Conservation (phyloP, 441 rosid genomes). For the Syzygium syzygioides region DNA sequence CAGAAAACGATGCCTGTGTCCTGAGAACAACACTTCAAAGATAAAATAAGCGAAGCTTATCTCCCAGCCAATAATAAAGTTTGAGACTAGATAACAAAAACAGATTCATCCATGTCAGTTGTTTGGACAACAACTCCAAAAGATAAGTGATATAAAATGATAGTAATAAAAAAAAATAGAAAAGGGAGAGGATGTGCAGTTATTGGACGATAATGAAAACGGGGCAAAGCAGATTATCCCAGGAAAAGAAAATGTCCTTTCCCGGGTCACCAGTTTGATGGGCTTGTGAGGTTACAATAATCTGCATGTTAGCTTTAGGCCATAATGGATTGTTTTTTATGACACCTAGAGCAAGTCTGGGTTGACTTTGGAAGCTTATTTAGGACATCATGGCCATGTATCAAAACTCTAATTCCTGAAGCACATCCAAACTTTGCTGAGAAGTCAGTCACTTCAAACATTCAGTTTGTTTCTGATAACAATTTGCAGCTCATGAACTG, state of each 20-base stretch:
- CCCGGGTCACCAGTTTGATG: neutral
- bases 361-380: neutral
- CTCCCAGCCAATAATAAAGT: neutral
- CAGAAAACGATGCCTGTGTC: slow-evolving; percentile 5
- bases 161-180: neutral
- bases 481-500: neutral
- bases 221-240: neutral
- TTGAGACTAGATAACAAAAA: neutral
- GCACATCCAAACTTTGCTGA: neutral
- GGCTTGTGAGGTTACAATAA: neutral
- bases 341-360: neutral
- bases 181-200: neutral
- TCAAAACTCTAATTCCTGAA: neutral
- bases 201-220: neutral
- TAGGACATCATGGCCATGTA: neutral
- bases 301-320: neutral
- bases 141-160: neutral
- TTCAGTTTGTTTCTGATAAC: neutral
- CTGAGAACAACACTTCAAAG: slow-evolving; percentile 8
- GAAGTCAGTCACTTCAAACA: neutral
- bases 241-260: neutral
- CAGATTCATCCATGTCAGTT: neutral
- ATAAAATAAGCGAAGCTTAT: neutral
- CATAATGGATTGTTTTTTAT: neutral
- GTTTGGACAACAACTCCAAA: neutral